Percentiles rank a stretch among this genome's conserved stretches.
Evolutionary conservation across 1,284 basidiomycete species (phyloP).

Genomic region (Cryptococcus deneoformans): DNA sequence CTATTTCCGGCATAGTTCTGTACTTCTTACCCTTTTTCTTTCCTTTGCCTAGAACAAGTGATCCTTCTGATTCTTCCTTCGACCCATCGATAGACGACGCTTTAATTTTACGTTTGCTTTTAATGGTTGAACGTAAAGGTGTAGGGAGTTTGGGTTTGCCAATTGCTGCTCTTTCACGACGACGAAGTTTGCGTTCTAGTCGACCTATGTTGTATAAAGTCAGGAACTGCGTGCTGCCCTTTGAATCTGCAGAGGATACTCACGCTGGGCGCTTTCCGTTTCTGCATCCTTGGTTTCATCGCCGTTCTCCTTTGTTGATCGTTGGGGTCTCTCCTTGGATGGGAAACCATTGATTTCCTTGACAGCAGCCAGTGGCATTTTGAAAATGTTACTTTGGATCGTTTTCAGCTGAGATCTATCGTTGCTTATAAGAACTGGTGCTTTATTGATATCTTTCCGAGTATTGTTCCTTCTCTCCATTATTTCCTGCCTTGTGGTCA

Average conservation of each 20-base stretch:
- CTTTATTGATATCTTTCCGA: no score
- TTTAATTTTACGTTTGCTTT: neutral
- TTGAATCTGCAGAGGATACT: neutral
- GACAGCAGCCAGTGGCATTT: neutral
- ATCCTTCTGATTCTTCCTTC: neutral
- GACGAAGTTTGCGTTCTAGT: slow-evolving; percentile 13
- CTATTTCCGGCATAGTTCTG: neutral
- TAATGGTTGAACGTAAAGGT: neutral
- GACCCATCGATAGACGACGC: neutral
- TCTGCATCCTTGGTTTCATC: slow-evolving; percentile 1
- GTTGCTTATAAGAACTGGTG: no score
- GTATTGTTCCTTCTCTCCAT: no score
- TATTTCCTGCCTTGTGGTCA: no score
- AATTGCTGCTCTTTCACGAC: slow-evolving; percentile 16
- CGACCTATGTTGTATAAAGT: slow-evolving; percentile 5
- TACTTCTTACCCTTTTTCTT: neutral
- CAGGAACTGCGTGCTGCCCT: neutral
- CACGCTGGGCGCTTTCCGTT: slow-evolving; percentile 11
- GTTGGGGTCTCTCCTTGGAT: neutral
- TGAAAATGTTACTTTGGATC: neutral
- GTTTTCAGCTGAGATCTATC: neutral
- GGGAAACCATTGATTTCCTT: neutral
- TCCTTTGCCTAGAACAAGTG: neutral
- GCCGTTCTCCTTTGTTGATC: neutral
- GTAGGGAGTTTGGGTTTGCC: slow-evolving; percentile 10